Evolutionary conservation across 495 filamentous ascomycete genomes (phyloP), one percentile per base, ranked within the genome.

Genomic region (Hypoxylon perforatum): DNA sequence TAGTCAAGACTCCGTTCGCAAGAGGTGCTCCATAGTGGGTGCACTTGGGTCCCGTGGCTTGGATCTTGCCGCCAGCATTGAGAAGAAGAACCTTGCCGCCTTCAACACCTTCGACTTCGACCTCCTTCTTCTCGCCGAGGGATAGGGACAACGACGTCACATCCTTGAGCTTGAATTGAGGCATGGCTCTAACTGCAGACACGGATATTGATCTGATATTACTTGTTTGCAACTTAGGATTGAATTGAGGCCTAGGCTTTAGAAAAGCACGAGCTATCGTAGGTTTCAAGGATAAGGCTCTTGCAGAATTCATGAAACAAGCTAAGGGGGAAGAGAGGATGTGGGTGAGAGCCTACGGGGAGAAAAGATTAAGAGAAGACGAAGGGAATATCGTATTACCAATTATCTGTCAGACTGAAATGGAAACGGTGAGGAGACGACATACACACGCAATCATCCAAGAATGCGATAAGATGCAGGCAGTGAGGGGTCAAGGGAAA

Each of bases 11-110:
- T 35, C 95, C 95, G 47, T 89, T 86, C 64, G 89, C 88, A 67
- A 98, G 79, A 6, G 95, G 96, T 4, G 94, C 95, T 4, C 80
- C 93, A 74, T 94, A 97, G 84, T 97, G 95, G 7, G 96, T 96
- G 78, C 95, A 99, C 49, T 88, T 92, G n/a, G 92, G 80, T 33
- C 90, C 92, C 58, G 94, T 71, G 18, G 94, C 95, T 72, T 93
- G 88, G 30, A 92, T 80, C 59, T 90, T 84, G 60, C 88, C 69
- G 45, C 86, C 88, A 15, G 90, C 80, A 65, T 93, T 94, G 51
- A 94, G 79, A 9, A 99, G 81, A 9, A 99, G 81, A 0, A 98
- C 88, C 76, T 97, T 98, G 25, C 86, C 92, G 15, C 87, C 90
- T 45, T 90, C 85, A 39, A 99, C 81, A 0, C 94, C 95, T 65